Conservation (phyloP, 306 rosid species). For the Begonia loranthoides region DNA sequence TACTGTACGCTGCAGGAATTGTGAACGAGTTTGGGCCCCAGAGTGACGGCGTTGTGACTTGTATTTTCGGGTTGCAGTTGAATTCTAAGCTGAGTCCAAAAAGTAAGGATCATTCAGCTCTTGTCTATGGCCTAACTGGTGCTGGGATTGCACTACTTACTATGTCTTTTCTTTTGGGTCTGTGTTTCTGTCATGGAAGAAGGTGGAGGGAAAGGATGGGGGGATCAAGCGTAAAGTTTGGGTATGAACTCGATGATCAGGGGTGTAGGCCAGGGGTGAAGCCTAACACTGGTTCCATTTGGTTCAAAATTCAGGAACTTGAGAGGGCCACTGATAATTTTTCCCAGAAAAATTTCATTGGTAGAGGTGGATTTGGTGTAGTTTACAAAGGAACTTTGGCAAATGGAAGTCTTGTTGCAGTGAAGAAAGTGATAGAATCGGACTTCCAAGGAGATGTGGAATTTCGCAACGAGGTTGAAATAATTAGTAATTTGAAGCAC, state of each 20-base stretch:
- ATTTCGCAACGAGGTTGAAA: slow-evolving; percentile 93
- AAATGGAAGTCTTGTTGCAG: slow-evolving; percentile 76
- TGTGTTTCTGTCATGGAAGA: slow-evolving; percentile 56
- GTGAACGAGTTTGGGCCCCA: slow-evolving; percentile 70
- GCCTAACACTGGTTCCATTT: slow-evolving; percentile 78
- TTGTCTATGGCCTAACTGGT: slow-evolving; percentile 67
- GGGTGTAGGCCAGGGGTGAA: slow-evolving; percentile 56
- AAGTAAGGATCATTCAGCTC: slow-evolving; percentile 28
- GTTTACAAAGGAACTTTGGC: slow-evolving; percentile 62
- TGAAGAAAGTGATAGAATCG: slow-evolving; percentile 64
- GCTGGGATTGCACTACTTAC: slow-evolving; percentile 52
- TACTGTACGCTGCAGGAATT: slow-evolving; percentile 86
- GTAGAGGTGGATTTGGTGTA: slow-evolving; percentile 86
- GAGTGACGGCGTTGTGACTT: slow-evolving; percentile 43
- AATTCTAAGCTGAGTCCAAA: slow-evolving; percentile 20
- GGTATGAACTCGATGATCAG: slow-evolving; percentile 45
- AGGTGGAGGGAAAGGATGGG: slow-evolving; percentile 18
- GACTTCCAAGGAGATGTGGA: slow-evolving; percentile 78
- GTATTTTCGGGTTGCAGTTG: slow-evolving; percentile 40
- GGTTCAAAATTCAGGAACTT: slow-evolving; percentile 82
- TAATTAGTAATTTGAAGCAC: slow-evolving; percentile 83
- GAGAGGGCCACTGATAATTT: slow-evolving; percentile 72
- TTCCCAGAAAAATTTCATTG: slow-evolving; percentile 66
- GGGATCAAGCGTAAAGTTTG: slow-evolving; percentile 19
- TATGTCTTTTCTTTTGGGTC: slow-evolving; percentile 40